Base-by-base conservation (phyloP, 768 basidiomycete species). In the Rhodotorula graminis region DNA sequence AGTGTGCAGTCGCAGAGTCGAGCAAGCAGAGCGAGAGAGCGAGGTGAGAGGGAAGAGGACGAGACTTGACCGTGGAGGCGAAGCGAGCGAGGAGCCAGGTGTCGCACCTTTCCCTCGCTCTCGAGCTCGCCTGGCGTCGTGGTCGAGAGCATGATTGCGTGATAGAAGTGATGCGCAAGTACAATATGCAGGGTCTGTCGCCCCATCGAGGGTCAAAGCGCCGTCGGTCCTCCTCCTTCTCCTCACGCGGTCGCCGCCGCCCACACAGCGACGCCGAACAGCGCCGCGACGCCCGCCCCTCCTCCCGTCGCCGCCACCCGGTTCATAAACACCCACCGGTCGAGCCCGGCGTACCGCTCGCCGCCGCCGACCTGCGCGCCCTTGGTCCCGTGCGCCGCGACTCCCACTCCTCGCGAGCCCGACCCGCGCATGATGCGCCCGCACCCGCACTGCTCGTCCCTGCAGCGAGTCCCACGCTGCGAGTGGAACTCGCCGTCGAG, bases 311-410 rank as follows among this genome's bases (percentile, higher is more conserved):
- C 65, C 37, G 74, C 74, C 11, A 65, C 64, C 25, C 74, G 59
- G 46, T 69, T 69, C 29, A 61, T 19, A 25, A 69, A 75, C 31
- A 75, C 67, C 74, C 74, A 75, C 27, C 65, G 29, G 37, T 73
- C 72, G 46, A 73, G 46, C 15, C 72, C 72, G 0, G 68, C 68
- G 60, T 53, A 69, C 67, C 56, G 69, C 68, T 40, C 60, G 52
- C 1, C 18, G 25, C 42, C 56, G 67, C 27, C 27, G 55, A 46
- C 40, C 9, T 44, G 46, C 21, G 64, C 37, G 1, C 46, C 29
- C 47, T 15, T 5, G 47, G 50, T 67, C 18, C 52, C 61, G 37
- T 37, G 37, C 37, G 37, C 37, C 37, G 37, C 37, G 37, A 37
- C 37, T 4, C 37, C 37, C 5, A 4, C 37, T 9, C 5, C 37